Percentiles rank a stretch among this genome's conserved stretches.
Evolutionary conservation across 306 rosid genomes (phyloP).

Genomic region (Castanea crenata): DNA sequence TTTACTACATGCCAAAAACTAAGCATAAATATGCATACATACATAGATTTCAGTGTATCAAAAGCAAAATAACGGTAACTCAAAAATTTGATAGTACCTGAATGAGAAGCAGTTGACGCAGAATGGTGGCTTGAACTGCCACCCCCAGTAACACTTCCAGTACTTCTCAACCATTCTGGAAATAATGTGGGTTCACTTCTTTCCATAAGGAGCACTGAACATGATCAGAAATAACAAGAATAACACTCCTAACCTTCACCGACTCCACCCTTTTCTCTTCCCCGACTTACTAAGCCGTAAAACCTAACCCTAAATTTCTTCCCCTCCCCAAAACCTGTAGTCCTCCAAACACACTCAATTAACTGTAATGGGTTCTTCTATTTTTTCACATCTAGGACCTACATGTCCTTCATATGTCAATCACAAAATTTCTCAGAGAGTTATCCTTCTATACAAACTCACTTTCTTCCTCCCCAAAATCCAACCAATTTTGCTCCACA

Average conservation of each 20-base stretch:
- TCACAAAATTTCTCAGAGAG: constrained; percentile 7
- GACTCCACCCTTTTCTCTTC: constrained; percentile 32
- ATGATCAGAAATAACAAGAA: constrained; percentile 54
- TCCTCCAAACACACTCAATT: constrained; percentile 20
- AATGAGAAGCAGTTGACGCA: constrained; percentile 59
- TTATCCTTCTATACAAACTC: not conserved
- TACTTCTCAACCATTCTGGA: constrained; percentile 97
- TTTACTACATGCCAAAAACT: not conserved
- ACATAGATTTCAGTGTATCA: not conserved
- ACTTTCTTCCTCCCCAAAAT: not conserved
- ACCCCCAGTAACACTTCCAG: constrained; percentile 84
- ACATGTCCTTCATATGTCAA: not conserved
- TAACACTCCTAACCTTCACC: constrained; percentile 50
- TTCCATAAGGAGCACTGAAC: constrained; percentile 94
- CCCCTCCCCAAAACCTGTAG: constrained; percentile 19
- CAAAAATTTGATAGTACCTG: constrained; percentile 44
- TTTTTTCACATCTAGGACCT: not conserved
- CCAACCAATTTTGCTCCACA: constrained; percentile 11
- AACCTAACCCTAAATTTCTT: constrained; percentile 6
- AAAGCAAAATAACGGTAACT: not conserved
- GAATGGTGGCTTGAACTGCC: constrained; percentile 89
- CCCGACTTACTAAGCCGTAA: constrained; percentile 12
- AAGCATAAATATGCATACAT: not conserved
- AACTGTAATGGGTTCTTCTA: not conserved
- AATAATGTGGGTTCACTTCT: constrained; percentile 98